Conservation (phyloP, 2,329 filamentous ascomycete species). For the Alternaria brassicae region DNA sequence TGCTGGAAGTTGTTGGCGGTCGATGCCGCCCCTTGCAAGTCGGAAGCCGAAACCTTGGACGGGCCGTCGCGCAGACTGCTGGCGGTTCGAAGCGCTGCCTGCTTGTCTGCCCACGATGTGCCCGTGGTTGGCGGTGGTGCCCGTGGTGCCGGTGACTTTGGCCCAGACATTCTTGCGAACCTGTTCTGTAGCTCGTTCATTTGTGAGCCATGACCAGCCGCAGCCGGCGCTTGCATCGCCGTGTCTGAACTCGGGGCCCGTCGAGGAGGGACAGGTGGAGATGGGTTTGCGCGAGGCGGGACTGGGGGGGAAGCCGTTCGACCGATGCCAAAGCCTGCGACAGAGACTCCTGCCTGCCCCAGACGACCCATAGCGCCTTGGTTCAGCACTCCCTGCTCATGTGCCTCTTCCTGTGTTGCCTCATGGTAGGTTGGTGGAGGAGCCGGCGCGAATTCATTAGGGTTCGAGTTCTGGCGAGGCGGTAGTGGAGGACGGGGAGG, state of each 20-base stretch:
- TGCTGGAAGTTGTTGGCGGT: conserved; percentile 74
- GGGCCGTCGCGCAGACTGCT: conserved; percentile 67
- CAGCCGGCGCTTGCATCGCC: conserved; percentile 21
- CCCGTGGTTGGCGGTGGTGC: conserved; percentile 55
- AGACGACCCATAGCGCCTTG: conserved; percentile 70
- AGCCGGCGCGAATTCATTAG: conserved; percentile 53
- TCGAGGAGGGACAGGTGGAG: conserved; percentile 39
- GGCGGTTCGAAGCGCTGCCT: conserved; percentile 67
- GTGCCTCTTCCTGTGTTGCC: conserved; percentile 33
- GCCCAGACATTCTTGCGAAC: conserved; percentile 58
- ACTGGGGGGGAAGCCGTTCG: conserved; percentile 46
- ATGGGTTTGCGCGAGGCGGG: conserved; percentile 46
- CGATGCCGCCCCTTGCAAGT: conserved; percentile 64
- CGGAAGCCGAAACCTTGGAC: conserved; percentile 65
- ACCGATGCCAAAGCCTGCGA: conserved; percentile 79
- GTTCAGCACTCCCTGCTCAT: conserved; percentile 56
- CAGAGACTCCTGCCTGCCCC: conserved; percentile 75
- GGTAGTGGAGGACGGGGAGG: conserved; percentile 77
- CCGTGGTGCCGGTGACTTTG: conserved; percentile 38
- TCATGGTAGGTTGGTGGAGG: conserved; percentile 60
- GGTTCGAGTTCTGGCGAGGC: conserved; percentile 67
- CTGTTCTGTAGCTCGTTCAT: conserved; percentile 72
- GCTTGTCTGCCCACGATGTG: conserved; percentile 69
- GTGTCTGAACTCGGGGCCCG: conserved; percentile 31
- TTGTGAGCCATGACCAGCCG: conserved; percentile 51